Base-by-base conservation (phyloP, 2,329 filamentous ascomycete species). In the Thielaviopsis musarum region DNA sequence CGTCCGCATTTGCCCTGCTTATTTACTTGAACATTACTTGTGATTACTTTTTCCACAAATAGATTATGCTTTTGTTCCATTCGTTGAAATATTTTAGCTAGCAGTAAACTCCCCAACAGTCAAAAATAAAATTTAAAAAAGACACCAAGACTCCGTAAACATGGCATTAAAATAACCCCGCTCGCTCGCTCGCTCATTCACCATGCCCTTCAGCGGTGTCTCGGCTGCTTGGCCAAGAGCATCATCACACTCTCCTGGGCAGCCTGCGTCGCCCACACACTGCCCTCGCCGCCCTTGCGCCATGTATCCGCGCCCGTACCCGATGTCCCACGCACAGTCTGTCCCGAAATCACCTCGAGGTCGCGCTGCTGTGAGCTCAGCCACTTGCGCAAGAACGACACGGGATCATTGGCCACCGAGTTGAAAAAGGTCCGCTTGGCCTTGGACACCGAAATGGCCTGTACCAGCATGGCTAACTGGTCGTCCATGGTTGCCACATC, bases 381-480 rank as follows among this genome's bases (percentile, higher is more conserved):
- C 93, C 93, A 98, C 67, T 87, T 83, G 64, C 81, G 83, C 62
- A 96, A 78, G 66, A 97, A 97, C 13, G 79, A 82, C 17, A 87
- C 85, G 0, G 93, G 93, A 65, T 96, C 90, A 64, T 85, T 81
- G 61, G 83, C 81, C 64, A 97, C 76, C 5, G 83, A 82, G 6
- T 81, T 83, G 70, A 93, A 85, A 74, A 98, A 98, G 17, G 84
- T 81, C 69, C 95, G 88, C 69, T 95, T 95, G 24, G 89, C 88
- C 69, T 95, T 95, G 26, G 87, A 88, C 65, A 90, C 83, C 28
- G 84, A 79, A 52, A 96, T 80, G 1, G 88, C 88, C 69, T 95
- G 89, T 60, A 96, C 77, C 21, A 95, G 77, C 15, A 87, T 77
- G 0, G 90, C 87, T 2, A 97, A 77, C 65, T 95, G 87, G 61